A percentile compares a stretch with the other conserved stretches of the same genome.
These are phyloP conservation scores for Tricladium varicosporioides DNA, from an alignment of 2,329 filamentous ascomycete genomes.

Conservation along the genomic window DNA sequence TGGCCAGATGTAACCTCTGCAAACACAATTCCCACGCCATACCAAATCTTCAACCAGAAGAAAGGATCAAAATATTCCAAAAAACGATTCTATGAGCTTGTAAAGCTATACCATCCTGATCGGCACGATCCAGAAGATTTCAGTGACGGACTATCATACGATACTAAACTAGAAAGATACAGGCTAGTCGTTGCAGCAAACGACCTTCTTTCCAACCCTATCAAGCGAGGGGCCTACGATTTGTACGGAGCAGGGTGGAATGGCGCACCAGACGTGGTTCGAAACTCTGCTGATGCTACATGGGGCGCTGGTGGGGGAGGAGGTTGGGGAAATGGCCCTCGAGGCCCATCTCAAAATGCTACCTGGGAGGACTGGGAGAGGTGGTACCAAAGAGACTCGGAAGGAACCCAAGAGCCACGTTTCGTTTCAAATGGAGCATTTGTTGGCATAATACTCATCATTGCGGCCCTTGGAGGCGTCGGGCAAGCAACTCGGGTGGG, in stretches of 20 bases:
- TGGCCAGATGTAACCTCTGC: conserved; percentile 33
- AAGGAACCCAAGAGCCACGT: conserved; percentile 49
- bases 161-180: conserved; percentile 80
- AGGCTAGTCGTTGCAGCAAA: conserved; percentile 85
- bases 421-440: conserved; percentile 82
- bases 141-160: conserved; percentile 50
- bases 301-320: conserved; percentile 18
- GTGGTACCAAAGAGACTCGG: conserved; percentile 60
- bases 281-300: conserved; percentile 30
- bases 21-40: conserved; percentile 60
- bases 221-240: conserved; percentile 80
- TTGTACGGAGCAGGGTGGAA: conserved; percentile 78
- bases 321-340: conserved; percentile 28
- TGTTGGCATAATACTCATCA: conserved; percentile 65
- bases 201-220: conserved; percentile 78
- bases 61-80: conserved; percentile 74
- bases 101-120: conserved; percentile 96
- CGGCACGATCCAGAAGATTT: conserved; percentile 43
- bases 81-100: conserved; percentile 80
- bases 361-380: conserved; percentile 98
- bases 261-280: conserved; percentile 39
- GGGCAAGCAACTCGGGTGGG: conserved; percentile 71
- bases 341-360: conserved; percentile 66
- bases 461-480: conserved; percentile 68
- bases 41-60: conserved; percentile 73